Evolutionary conservation across 2,329 filamentous ascomycete genomes (phyloP).

Genomic region (Paecilomyces formosus): DNA sequence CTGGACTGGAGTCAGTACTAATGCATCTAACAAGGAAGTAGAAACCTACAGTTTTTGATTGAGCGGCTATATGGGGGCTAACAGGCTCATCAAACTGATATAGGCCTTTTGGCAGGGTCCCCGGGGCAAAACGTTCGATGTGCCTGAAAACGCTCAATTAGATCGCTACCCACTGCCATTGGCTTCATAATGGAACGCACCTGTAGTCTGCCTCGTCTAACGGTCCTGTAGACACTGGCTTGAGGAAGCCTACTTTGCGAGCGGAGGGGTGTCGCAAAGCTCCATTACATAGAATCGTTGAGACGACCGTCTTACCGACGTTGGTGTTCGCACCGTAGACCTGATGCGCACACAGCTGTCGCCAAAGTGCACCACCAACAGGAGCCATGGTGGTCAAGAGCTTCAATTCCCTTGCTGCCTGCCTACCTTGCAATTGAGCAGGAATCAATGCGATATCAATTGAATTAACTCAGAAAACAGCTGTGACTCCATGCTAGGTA

Average conservation of each 20-base stretch:
- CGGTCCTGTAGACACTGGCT: conserved; percentile 74
- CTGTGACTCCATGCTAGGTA: background rate
- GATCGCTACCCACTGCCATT: background rate
- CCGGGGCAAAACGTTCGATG: conserved; percentile 51
- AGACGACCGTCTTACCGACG: conserved; percentile 77
- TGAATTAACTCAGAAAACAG: background rate
- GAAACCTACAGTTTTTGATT: conserved; percentile 26
- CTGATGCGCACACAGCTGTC: conserved; percentile 62
- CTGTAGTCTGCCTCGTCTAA: conserved; percentile 61
- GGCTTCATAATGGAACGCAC: conserved; percentile 36
- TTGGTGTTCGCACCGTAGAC: conserved; percentile 79
- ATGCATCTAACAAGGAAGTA: conserved; percentile 1
- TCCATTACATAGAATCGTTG: conserved; percentile 62
- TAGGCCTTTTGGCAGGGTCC: conserved; percentile 53
- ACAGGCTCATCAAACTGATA: conserved; percentile 67
- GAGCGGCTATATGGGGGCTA: conserved; percentile 70
- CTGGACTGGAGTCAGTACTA: conserved; percentile 20
- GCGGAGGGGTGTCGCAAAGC: conserved; percentile 38
- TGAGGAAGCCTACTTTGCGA: conserved; percentile 58
- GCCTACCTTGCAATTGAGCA: background rate
- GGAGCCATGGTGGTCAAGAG: conserved; percentile 32
- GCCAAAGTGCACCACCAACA: conserved; percentile 58
- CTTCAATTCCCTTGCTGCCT: background rate
- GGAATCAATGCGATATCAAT: background rate
- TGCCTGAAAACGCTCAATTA: conserved; percentile 43